A percentile compares a stretch with the other conserved stretches of the same genome.
Conservation (phyloP, 73 alveolate species). For the Paraurostyla sp. region DNA sequence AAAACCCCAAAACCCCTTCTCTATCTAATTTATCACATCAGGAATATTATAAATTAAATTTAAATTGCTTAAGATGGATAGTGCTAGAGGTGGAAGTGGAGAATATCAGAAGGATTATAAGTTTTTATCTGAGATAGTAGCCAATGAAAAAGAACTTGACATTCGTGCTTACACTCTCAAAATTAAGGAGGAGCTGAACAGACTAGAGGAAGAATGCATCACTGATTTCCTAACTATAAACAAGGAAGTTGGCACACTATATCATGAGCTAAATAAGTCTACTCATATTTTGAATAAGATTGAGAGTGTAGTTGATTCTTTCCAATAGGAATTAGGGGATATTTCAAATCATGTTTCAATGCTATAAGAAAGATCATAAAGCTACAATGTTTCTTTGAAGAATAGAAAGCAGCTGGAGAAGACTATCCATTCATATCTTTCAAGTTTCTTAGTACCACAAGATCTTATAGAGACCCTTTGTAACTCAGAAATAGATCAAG, state of each 20-base stretch:
- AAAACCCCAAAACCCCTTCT: too few relatives aligned
- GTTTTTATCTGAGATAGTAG: conserved; percentile 60
- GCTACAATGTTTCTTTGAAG: conserved; percentile 57
- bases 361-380: conserved; percentile 70
- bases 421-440: conserved; percentile 66
- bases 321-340: conserved; percentile 71
- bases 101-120: conserved; percentile 19
- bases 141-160: conserved; percentile 60
- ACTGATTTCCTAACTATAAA: conserved; percentile 70
- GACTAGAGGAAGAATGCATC: conserved; percentile 72
- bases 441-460: conserved; percentile 64
- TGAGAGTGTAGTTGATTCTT: conserved; percentile 67
- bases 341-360: conserved; percentile 69
- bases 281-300: conserved; percentile 69
- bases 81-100: conserved; percentile 47
- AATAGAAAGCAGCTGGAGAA: conserved; percentile 75
- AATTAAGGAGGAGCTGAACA: conserved; percentile 61
- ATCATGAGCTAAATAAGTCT: conserved; percentile 73
- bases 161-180: conserved; percentile 75
- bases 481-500: conserved; percentile 78
- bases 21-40: too few relatives aligned
- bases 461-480: conserved; percentile 71
- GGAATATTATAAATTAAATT: too few relatives aligned
- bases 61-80: conserved; percentile 10
- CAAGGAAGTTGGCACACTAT: conserved; percentile 74